phyloP scores from a whole-genome alignment of 2,329 filamentous ascomycete species.

The Calonectria montana region DNA sequence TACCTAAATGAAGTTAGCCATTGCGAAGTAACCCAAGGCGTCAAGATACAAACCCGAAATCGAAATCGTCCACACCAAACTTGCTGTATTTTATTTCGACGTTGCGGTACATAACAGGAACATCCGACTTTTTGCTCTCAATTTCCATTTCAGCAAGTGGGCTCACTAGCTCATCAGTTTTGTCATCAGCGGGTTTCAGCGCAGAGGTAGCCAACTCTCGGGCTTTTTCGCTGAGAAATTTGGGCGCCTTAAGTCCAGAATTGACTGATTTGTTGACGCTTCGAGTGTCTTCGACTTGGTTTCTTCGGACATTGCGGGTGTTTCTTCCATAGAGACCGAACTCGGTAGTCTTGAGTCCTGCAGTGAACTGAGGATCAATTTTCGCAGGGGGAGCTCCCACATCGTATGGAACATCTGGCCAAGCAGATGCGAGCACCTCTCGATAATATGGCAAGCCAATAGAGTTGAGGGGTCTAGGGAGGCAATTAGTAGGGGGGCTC shows the following conservation, averaged over 20 bases:
- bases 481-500: constrained; percentile 20
- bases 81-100: constrained; percentile 99
- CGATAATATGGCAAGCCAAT: constrained; percentile 95
- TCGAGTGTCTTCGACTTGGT: constrained; percentile 85
- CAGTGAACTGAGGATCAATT: constrained; percentile 77
- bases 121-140: constrained; percentile 81
- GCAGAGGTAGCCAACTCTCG: constrained; percentile 70
- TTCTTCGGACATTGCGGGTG: constrained; percentile 76
- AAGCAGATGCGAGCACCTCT: constrained; percentile 86
- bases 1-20: constrained; percentile 66
- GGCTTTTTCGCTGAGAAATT: constrained; percentile 94
- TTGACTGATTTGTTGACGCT: constrained; percentile 69
- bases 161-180: constrained; percentile 69
- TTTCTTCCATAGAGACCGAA: constrained; percentile 85
- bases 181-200: constrained; percentile 54
- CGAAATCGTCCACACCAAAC: constrained; percentile 99
- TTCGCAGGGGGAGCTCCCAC: constrained; percentile 84
- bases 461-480: constrained; percentile 81
- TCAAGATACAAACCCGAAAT: constrained; percentile 76
- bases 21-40: neutral
- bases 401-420: constrained; percentile 89
- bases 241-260: constrained; percentile 78
- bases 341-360: constrained; percentile 76
- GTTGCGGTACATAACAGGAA: constrained; percentile 89
- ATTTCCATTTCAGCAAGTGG: constrained; percentile 76